These are phyloP conservation scores for Ephemerocybe angulata DNA, from an alignment of 768 basidiomycete species.

Conservation along the genomic window DNA sequence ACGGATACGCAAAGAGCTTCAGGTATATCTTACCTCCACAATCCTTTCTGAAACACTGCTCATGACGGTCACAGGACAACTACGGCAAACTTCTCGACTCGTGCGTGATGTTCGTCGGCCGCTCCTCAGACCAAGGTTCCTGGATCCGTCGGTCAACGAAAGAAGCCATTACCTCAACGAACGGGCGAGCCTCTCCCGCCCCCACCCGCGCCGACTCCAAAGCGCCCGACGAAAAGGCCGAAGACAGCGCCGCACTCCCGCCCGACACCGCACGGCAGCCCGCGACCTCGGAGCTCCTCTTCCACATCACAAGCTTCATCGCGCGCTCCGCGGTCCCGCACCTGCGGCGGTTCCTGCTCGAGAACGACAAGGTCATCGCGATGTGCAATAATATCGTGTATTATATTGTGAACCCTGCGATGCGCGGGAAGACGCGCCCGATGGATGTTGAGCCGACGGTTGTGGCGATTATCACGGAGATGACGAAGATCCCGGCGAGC, in stretches of 20 bases:
- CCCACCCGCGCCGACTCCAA: constrained; percentile 39
- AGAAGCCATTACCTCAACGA: constrained; percentile 49
- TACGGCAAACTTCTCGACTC: constrained; percentile 84
- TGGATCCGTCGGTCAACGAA: constrained; percentile 74
- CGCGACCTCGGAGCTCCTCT: constrained; percentile 1
- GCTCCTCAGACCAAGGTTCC: constrained; percentile 68
- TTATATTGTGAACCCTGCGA: constrained; percentile 75
- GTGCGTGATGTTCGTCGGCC: constrained; percentile 68
- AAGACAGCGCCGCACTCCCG: not conserved
- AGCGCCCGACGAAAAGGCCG: constrained; percentile 3
- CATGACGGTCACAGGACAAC: constrained; percentile 51
- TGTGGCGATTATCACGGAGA: constrained; percentile 68
- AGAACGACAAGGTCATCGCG: constrained; percentile 78
- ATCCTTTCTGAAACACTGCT: not conserved
- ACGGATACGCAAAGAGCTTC: constrained; percentile 82
- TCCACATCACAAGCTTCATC: constrained; percentile 69
- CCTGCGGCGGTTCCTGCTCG: constrained; percentile 73
- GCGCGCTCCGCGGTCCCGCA: constrained; percentile 67
- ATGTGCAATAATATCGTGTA: constrained; percentile 82
- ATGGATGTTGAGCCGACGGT: constrained; percentile 72
- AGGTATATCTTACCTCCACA: constrained; percentile 39
- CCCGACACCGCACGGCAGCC: not conserved
- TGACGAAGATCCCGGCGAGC: constrained; percentile 73
- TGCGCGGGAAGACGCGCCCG: constrained; percentile 75
- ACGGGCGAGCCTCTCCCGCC: constrained; percentile 70